Evolutionary conservation across 1,284 basidiomycete genomes (phyloP), one percentile per base, ranked within the genome.

Genomic region (Irpex rosettiformis): DNA sequence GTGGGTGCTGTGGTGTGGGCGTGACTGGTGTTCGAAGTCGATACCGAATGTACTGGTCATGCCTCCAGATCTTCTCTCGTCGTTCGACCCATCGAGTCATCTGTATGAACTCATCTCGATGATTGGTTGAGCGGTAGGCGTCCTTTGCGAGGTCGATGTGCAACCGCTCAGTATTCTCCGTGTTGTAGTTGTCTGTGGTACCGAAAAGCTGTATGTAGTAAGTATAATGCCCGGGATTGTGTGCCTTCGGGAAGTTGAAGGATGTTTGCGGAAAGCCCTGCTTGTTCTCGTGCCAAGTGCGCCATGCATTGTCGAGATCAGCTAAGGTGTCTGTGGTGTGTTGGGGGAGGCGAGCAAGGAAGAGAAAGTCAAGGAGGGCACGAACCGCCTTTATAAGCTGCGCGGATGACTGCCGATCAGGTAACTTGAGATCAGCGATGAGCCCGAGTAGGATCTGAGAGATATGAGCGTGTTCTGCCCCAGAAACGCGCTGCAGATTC

Each of bases 81-180:
- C 67, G 61, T 40, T 72, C 63, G 0, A 75, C 61, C 74, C 74
- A 76, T 0, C 56, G 33, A 0, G 70, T 70, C 74, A 76, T 77
- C 54, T 74, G 73, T 1, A 62, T 18, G 28, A 67, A 68, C 43
- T 75, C 69, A 29, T 75, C 68, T 43, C 69, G 70, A 11, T 62
- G 64, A 57, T 74, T 74, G 3, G 68, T 68, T 1, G 70, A 65
- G 5, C 62, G 59, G 45, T 70, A 74, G 0, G 67, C 69, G 8
- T 66, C 64, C 45, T 66, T 66, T 2, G 64, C 61, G 47, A 62
- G 55, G 45, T 63, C 62, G 47, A 66, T 65, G 52, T 66, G 65
- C 1, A 65, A 58, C 10, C 64, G 62, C 43, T 65, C 62, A 11
- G 64, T 60, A 30, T 57, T 54, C 30, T 71, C 69, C 0, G 67